Evolutionary conservation across 768 basidiomycete species (phyloP).

Genomic region (Tricholoma saponaceum): DNA sequence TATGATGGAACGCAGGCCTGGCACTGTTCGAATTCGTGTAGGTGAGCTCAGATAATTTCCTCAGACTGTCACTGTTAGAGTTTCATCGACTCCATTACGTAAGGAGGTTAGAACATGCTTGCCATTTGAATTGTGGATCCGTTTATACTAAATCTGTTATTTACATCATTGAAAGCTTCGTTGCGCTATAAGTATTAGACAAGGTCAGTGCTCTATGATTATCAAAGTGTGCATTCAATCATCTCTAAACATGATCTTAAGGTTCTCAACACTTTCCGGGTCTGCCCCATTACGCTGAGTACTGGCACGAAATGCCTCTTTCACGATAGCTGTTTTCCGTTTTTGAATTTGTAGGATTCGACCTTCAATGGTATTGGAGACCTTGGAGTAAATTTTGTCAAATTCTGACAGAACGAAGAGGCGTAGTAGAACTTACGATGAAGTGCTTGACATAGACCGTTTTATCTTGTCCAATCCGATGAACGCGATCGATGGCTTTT

Average conservation of each 20-base stretch:
- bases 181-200: neutral
- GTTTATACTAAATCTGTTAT: too few species aligned
- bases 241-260: conserved; percentile 76
- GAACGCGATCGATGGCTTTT: conserved; percentile 80
- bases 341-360: conserved; percentile 81
- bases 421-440: conserved; percentile 48
- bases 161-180: neutral
- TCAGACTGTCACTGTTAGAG: too few species aligned
- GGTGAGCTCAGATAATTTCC: too few species aligned
- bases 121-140: too few species aligned
- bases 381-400: conserved; percentile 29
- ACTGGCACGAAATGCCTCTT: conserved; percentile 77
- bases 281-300: conserved; percentile 40
- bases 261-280: conserved; percentile 74
- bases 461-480: conserved; percentile 79
- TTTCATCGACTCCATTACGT: too few species aligned
- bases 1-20: too few species aligned
- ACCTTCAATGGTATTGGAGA: conserved; percentile 72
- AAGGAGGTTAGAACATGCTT: too few species aligned
- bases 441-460: conserved; percentile 84
- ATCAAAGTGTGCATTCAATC: conserved; percentile 11
- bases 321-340: conserved; percentile 82
- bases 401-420: neutral
- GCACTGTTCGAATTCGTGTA: too few species aligned
- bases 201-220: neutral